Percentiles rank a stretch among this genome's conserved stretches.
Evolutionary conservation across 495 filamentous ascomycete species (phyloP).

Genomic region (Xylaria sp.): DNA sequence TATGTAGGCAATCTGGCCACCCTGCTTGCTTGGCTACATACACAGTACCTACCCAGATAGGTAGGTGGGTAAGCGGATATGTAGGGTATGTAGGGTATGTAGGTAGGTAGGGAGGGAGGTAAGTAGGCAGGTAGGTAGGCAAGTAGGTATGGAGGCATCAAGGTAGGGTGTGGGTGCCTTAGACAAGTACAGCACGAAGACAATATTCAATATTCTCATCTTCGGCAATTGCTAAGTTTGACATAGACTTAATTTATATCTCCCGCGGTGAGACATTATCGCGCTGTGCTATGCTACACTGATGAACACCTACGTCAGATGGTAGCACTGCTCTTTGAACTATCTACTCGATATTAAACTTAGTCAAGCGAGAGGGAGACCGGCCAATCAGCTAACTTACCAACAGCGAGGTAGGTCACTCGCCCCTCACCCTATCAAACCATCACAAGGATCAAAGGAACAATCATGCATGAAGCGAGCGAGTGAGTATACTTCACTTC

Average conservation of each 20-base stretch:
- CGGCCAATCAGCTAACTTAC: slow-evolving; percentile 9
- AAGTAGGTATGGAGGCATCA: no score
- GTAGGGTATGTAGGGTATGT: no score
- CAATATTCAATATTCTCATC: background rate
- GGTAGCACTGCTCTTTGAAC: background rate
- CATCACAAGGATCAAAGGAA: background rate
- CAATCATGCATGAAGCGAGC: no score
- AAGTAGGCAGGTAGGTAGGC: no score
- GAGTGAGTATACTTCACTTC: no score
- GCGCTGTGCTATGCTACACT: background rate
- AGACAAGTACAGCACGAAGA: no score
- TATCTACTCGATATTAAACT: background rate
- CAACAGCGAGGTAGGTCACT: slow-evolving; percentile 12
- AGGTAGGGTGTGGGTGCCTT: no score
- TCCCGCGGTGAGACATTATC: background rate
- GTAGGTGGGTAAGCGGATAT: background rate
- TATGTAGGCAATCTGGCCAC: background rate
- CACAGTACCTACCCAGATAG: background rate
- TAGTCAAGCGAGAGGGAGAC: background rate
- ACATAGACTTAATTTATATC: background rate
- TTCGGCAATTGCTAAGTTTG: background rate
- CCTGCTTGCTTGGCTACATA: background rate
- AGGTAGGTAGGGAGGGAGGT: no score
- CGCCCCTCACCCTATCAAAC: background rate
- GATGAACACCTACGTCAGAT: slow-evolving; percentile 3